These are phyloP conservation scores for Taphrina populina DNA, from an alignment of 1,139 yeast species.

Conservation along the genomic window DNA sequence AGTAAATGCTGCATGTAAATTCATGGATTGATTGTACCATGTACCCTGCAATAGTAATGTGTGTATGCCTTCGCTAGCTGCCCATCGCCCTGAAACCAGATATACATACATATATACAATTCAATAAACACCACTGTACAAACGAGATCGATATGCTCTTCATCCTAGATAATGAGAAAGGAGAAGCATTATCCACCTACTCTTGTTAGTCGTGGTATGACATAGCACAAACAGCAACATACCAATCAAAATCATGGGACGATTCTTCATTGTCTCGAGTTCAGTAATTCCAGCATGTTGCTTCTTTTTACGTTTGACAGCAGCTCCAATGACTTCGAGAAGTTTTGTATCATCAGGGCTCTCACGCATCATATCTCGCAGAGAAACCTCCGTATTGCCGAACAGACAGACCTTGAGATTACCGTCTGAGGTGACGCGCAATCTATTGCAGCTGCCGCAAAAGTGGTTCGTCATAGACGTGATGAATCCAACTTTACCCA, in stretches of 20 bases:
- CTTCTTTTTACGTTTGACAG: slow-evolving; percentile 51
- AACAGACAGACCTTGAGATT: slow-evolving; percentile 55
- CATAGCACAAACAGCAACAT: slow-evolving; percentile 45
- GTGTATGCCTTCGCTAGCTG: too few species aligned
- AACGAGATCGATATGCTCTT: too few species aligned
- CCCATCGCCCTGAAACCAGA: too few species aligned
- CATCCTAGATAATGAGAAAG: too few species aligned
- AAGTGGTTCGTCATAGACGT: slow-evolving; percentile 56
- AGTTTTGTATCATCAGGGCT: slow-evolving; percentile 44
- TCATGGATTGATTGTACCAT: too few species aligned
- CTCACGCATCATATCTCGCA: slow-evolving; percentile 50
- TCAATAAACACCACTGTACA: too few species aligned
- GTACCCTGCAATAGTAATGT: too few species aligned
- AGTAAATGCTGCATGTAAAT: too few species aligned
- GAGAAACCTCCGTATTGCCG: slow-evolving; percentile 54
- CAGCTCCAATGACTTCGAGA: slow-evolving; percentile 48
- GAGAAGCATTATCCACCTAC: too few species aligned
- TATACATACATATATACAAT: too few species aligned
- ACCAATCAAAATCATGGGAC: slow-evolving; percentile 58
- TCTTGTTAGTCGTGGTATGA: too few species aligned
- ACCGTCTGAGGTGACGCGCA: slow-evolving; percentile 55
- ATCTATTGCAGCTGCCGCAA: slow-evolving; percentile 53
- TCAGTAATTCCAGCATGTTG: slow-evolving; percentile 55
- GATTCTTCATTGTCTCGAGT: slow-evolving; percentile 50
- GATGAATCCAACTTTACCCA: slow-evolving; percentile 53